Evolutionary conservation across 352 stramenopile genomes (phyloP).

Genomic region (Stephanocyclus meneghinianus): DNA sequence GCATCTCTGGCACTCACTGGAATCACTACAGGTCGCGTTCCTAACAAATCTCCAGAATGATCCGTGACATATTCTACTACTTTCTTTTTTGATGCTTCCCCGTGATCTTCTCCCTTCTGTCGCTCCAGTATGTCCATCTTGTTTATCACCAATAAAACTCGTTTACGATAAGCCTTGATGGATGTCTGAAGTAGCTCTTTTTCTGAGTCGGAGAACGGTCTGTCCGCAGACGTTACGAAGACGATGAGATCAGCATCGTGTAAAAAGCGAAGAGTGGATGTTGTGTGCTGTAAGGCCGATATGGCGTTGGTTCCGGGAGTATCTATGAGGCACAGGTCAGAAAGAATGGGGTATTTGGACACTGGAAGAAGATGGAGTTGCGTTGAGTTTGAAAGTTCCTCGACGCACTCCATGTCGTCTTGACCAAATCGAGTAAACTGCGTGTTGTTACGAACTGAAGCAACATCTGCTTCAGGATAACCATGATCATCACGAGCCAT

Average conservation of each 20-base stretch:
- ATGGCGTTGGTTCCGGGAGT: conserved; percentile 81
- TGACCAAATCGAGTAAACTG: background rate
- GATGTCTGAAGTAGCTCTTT: conserved; percentile 55
- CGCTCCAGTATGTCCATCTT: conserved; percentile 82
- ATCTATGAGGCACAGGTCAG: conserved; percentile 77
- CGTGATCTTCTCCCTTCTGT: conserved; percentile 61
- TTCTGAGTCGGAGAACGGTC: conserved; percentile 78
- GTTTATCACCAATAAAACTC: conserved; percentile 75
- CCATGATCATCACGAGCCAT: conserved; percentile 27
- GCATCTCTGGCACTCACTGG: conserved; percentile 54
- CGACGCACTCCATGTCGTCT: no score
- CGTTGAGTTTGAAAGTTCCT: background rate
- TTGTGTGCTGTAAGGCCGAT: conserved; percentile 66
- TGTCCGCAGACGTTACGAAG: conserved; percentile 79
- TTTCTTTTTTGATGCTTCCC: conserved; percentile 58
- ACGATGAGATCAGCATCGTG: conserved; percentile 78
- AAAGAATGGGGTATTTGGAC: conserved; percentile 43
- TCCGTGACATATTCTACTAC: conserved; percentile 74
- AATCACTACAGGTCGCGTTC: conserved; percentile 69
- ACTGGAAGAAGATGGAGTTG: conserved; percentile 39
- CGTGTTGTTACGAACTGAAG: conserved; percentile 6
- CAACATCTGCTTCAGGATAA: background rate
- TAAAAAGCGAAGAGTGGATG: conserved; percentile 66
- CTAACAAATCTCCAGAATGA: conserved; percentile 70
- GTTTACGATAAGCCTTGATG: conserved; percentile 75